Evolutionary conservation across 345 rosid genomes (phyloP).

Genomic region (Arabis alpina): DNA sequence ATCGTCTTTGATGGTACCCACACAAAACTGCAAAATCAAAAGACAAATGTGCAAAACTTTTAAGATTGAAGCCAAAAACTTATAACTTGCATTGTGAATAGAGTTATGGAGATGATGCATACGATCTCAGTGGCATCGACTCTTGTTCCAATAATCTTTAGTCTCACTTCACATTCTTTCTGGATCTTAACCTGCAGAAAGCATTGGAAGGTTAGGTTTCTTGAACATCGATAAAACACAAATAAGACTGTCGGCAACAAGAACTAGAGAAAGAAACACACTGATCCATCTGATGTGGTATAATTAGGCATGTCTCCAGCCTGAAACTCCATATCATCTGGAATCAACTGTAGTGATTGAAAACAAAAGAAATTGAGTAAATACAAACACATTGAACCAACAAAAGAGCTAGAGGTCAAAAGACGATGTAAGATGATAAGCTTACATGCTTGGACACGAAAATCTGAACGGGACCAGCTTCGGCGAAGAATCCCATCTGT

Average conservation of each 20-base stretch:
- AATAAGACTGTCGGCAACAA: not conserved
- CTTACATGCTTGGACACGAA: slow-evolving; percentile 95
- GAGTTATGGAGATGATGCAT: slow-evolving; percentile 36
- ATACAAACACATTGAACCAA: not conserved
- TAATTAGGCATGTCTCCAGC: slow-evolving; percentile 93
- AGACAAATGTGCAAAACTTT: not conserved
- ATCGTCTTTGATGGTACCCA: slow-evolving; percentile 92
- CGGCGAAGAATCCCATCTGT: slow-evolving; percentile 97
- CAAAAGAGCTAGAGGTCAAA: not conserved
- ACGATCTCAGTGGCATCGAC: slow-evolving; percentile 94
- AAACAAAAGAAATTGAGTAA: slow-evolving; percentile 5
- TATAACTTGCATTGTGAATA: slow-evolving; percentile 13
- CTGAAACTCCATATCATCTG: slow-evolving; percentile 97
- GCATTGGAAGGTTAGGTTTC: slow-evolving; percentile 14
- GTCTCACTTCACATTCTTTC: slow-evolving; percentile 88
- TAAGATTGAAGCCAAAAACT: slow-evolving; percentile 1
- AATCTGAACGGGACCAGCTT: slow-evolving; percentile 97
- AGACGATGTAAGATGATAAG: slow-evolving; percentile 17
- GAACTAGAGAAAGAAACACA: slow-evolving; percentile 37
- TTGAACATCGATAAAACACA: slow-evolving; percentile 7
- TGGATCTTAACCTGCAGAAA: slow-evolving; percentile 82
- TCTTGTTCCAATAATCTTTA: slow-evolving; percentile 90
- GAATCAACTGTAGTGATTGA: slow-evolving; percentile 62
- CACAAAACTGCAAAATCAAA: slow-evolving; percentile 73
- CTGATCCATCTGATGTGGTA: slow-evolving; percentile 91